A percentile compares a stretch with the other conserved stretches of the same genome.
phyloP scores from a whole-genome alignment of 768 basidiomycete genomes.

The Boletus bicolor region DNA sequence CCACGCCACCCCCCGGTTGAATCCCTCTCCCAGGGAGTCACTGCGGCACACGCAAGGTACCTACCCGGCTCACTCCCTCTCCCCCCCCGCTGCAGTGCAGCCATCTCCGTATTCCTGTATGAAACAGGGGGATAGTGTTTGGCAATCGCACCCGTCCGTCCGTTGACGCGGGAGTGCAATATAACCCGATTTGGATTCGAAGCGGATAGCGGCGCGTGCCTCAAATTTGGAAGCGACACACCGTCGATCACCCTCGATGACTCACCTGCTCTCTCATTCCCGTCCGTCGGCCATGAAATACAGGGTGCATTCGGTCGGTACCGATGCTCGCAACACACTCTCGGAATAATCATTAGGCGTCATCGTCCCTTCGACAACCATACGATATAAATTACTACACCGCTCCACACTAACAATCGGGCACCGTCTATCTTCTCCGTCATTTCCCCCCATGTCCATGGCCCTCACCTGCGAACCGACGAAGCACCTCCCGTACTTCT shows the following conservation, averaged over 20 bases:
- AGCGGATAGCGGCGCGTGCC: conserved; percentile 19
- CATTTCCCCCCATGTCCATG: conserved; percentile 32
- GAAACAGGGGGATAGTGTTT: conserved; percentile 15
- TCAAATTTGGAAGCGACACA: conserved; percentile 24
- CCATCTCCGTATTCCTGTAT: background rate
- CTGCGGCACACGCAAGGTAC: background rate
- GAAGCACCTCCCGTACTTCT: conserved; percentile 53
- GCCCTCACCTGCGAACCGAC: conserved; percentile 44
- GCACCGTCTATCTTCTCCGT: background rate
- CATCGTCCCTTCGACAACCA: conserved; percentile 1
- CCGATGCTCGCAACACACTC: conserved; percentile 2
- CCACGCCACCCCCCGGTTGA: conserved; percentile 20
- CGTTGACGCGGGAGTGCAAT: conserved; percentile 6
- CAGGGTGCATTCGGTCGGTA: background rate
- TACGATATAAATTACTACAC: conserved; percentile 13
- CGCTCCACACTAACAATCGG: conserved; percentile 3
- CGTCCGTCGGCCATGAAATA: conserved; percentile 14
- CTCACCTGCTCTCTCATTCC: conserved; percentile 4
- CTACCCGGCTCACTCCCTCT: conserved; percentile 13
- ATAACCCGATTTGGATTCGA: conserved; percentile 23
- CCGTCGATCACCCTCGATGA: conserved; percentile 32
- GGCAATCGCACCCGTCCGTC: background rate
- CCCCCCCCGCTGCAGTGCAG: background rate
- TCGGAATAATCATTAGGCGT: conserved; percentile 14
- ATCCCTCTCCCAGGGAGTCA: conserved; percentile 4